phyloP scores from a whole-genome alignment of 805 yeast species.

The Candida ipomoeae region DNA sequence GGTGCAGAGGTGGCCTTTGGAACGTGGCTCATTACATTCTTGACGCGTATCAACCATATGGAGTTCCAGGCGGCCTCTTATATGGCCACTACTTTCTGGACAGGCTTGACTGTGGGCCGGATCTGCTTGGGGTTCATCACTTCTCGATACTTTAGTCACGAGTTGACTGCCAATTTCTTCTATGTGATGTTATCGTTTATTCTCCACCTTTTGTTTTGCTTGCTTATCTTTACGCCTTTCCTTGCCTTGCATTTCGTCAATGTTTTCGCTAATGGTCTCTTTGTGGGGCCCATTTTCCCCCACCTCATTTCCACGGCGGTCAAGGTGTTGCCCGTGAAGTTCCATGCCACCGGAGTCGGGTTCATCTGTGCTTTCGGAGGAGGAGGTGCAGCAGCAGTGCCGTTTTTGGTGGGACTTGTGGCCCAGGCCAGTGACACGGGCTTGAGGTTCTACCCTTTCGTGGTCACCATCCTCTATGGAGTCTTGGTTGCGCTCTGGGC shows the following conservation, averaged over 20 bases:
- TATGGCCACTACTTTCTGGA: constrained; percentile 50
- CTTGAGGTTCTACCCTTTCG: constrained; percentile 28
- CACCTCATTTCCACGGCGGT: constrained; percentile 64
- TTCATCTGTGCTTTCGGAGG: constrained; percentile 77
- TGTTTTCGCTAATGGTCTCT: constrained; percentile 42
- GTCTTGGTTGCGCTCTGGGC: constrained; percentile 28
- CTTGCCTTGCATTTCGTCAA: constrained; percentile 27
- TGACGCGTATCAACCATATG: constrained; percentile 36
- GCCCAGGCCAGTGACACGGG: constrained; percentile 36
- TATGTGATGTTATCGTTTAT: constrained; percentile 32
- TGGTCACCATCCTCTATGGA: constrained; percentile 23
- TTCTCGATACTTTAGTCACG: constrained; percentile 44
- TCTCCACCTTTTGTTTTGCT: constrained; percentile 27
- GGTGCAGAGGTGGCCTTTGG: constrained; percentile 55
- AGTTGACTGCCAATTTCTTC: constrained; percentile 40
- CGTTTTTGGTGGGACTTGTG: constrained; percentile 56
- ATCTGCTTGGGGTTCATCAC: constrained; percentile 50
- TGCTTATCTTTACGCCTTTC: constrained; percentile 28
- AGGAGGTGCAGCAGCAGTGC: constrained; percentile 74
- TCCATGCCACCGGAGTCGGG: constrained; percentile 67
- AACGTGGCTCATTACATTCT: constrained; percentile 48
- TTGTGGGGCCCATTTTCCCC: constrained; percentile 58
- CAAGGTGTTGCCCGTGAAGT: constrained; percentile 54
- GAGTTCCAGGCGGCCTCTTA: constrained; percentile 39
- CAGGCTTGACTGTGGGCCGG: constrained; percentile 48